Evolutionary conservation across 2,329 filamentous ascomycete genomes (phyloP), one percentile per base, ranked within the genome.

Genomic region (Talaromyces sp.): DNA sequence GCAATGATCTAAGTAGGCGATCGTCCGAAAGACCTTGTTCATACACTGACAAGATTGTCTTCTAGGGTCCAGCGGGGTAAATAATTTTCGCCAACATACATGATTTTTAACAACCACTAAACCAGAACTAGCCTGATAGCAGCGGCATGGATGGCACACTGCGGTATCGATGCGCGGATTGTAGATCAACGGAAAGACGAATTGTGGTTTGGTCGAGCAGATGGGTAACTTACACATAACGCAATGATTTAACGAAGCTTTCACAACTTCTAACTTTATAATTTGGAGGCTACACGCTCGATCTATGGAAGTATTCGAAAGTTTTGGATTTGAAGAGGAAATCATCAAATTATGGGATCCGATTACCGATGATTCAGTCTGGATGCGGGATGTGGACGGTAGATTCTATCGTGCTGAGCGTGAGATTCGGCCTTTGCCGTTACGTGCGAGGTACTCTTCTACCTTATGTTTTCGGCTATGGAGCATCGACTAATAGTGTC

Each of bases 291-390:
- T 59, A 16, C 56, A 59, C 33, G 31, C 56, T 33, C 56, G 56
- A 16, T 59, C 56, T 1, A 59, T 59, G 56, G 56, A 59, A 24
- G 37, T 59, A 37, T 59, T 59, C 56, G 56, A 59, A 37, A 59
- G 56, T 43, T 59, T 59, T 37, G 56, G n/a, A 33, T 22, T 59
- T 35, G 56, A 59, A 37, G 1, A 59, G 56, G 35, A 59, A 11
- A 59, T 59, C 56, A 59, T 37, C 14, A 33, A 59, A 22, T 7
- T 19, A 59, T 59, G 56, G 56, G 56, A 59, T 35, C 56, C 56
- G 5, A 59, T 59, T 13, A 59, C 56, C 14, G 56, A 37, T 16
- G 33, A 37, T 24, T 16, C 56, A 2, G 31, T 59, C 22, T 59
- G 56, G 56, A 37, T 16, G n/a, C 56, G 56, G 37, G 13, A 41